Base-by-base conservation (phyloP, 805 yeast genomes). In the Yarrowia osloensis region DNA sequence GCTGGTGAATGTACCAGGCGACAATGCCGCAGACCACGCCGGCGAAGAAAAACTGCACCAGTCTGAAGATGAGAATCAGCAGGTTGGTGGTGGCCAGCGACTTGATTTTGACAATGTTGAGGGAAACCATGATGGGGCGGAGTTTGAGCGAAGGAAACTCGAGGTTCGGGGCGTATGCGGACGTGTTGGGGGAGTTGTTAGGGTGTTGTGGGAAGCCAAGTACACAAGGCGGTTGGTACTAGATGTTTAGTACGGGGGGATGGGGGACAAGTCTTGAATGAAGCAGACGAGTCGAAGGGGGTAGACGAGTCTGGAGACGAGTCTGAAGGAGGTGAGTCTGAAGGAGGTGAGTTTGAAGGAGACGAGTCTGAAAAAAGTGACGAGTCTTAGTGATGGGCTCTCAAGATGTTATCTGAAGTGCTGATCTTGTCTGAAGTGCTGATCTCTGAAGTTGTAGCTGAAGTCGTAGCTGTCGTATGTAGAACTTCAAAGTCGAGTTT, bases 11-110 rank as follows among this genome's bases (percentile, higher is more conserved):
- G 67, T 59, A 71, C 69, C 70, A 67, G 39, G 70, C 73, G 67
- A 72, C 69, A 31, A 73, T 68, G 9, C 76, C 76, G 5, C 73
- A 68, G 17, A 71, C 72, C 21, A 73, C 55, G 12, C 76, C 76
- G 29, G 74, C 75, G 61, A 73, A 73, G 69, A 73, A 73, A 61
- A 73, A 71, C 68, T 73, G 74, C 29, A 73, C 69, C 66, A 73
- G 70, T 37, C 76, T 63, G 47, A 73, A 57, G 21, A 68, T 57
- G 55, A 73, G 68, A 31, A 71, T 69, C 35, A 70, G 66, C 65
- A 73, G 67, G 70, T 73, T 73, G 68, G 70, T 70, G 15, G 74
- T 70, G 19, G 73, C 73, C 65, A 73, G 68, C 4, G 73, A 70
- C 67, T 65, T 65, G 52, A 72, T 39, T 39, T 62, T 63, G 63